Base-by-base conservation (phyloP, 164 flowering plant species). In the Magnolia officinalis region DNA sequence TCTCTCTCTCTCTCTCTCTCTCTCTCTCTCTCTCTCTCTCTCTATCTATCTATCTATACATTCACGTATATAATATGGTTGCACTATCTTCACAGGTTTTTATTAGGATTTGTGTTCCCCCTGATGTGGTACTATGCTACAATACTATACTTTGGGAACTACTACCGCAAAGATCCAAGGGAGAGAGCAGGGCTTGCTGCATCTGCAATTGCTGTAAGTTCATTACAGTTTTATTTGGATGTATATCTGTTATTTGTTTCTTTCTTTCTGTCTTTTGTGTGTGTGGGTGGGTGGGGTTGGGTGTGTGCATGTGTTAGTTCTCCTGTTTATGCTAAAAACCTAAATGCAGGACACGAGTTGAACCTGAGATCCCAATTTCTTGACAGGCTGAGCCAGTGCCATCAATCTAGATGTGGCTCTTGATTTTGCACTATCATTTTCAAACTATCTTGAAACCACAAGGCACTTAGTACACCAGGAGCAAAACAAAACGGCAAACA, bases 21-120 rank as follows among this genome's bases (percentile, higher is more conserved):
- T 58, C 63, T 23, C 21, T 23, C 31, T 55, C 13, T 55, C 61
- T 55, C 45, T 37, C 5, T 37, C 45, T 23, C 24, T 24, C 88
- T 75, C 89, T 95, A 55, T 93, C 50, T 45, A 37, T n/a, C n/a
- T n/a, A n/a, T n/a, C n/a, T n/a, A n/a, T n/a, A n/a, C 52, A 37
- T 26, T 11, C 61, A 55, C 14, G 16, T 55, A 9, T 16, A 55
- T 55, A 55, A 55, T 55, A 11, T 55, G 13, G 50, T 68, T 31
- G 19, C 51, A 68, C 8, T 79, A 24, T 67, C 29, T 77, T 66
- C 14, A 26, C 72, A 82, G 84, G 16, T 79, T 82, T 72, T 14
- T 79, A 5, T 45, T 82, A 19, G 84, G 82, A 13, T 82, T 82
- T 69, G 75, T 11, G 1, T 79, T 79, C 73, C 82, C 82, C 14